A percentile compares a stretch with the other conserved stretches of the same genome.
These are phyloP conservation scores for Russula earlei DNA, from an alignment of 768 basidiomycete species.

Conservation along the genomic window DNA sequence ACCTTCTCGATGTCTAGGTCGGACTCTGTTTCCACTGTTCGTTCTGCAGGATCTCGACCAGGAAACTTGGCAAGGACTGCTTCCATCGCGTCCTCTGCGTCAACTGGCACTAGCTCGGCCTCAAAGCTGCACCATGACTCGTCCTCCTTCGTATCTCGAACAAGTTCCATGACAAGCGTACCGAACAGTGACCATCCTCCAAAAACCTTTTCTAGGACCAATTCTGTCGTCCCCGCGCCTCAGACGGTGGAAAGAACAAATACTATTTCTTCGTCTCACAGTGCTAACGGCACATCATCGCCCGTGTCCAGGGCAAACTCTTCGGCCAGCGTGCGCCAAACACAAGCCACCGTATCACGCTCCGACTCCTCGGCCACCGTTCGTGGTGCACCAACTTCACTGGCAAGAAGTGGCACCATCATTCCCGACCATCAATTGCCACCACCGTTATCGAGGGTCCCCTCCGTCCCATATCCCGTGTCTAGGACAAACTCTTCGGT, in stretches of 20 bases:
- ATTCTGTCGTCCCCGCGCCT: conserved; percentile 1
- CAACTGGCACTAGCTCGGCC: neutral
- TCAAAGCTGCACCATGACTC: neutral
- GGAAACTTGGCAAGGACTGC: conserved; percentile 2
- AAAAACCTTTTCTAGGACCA: conserved; percentile 1
- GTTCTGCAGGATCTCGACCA: neutral
- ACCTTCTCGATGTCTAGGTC: conserved; percentile 11
- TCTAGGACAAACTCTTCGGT: conserved; percentile 3
- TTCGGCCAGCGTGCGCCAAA: neutral
- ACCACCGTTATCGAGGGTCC: neutral
- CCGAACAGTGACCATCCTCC: neutral
- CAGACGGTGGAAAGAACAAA: neutral
- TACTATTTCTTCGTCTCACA: conserved; percentile 2
- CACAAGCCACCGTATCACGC: neutral
- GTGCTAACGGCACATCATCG: neutral
- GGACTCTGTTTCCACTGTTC: conserved; percentile 6
- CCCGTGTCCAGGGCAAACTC: conserved; percentile 8
- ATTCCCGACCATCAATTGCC: neutral
- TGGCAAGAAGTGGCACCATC: neutral
- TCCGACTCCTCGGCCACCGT: conserved; percentile 6
- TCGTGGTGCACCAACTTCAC: neutral
- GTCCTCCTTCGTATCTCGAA: neutral
- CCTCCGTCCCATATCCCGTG: too few relatives aligned
- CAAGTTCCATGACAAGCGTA: conserved; percentile 5
- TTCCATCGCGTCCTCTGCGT: conserved; percentile 3